Evolutionary conservation across 2,329 filamentous ascomycete species (phyloP), one percentile per base, ranked within the genome.

Genomic region (Juglanconis sp.): DNA sequence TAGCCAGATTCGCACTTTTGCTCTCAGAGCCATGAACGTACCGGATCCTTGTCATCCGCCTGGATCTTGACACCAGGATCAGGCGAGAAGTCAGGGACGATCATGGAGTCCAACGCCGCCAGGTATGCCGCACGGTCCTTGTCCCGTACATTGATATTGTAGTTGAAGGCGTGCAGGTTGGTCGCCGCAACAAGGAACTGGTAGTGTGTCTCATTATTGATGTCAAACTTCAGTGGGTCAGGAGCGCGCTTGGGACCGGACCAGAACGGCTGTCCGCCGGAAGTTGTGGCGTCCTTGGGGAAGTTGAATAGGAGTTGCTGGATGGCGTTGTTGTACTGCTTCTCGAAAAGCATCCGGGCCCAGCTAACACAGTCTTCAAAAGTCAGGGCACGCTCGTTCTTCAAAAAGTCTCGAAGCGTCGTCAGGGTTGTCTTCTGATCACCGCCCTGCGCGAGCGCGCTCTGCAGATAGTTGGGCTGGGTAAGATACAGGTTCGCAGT

Each of bases 341-440:
- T 92, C 81, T 99, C 95, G 65, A 99, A 99, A 68, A 96, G 85
- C 71, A 90, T 84, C 52, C 95, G 90, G 31, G 91, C 95, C 95
- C 95, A 99, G 66, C 91, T 87, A 69, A 99, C 92, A 72, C 95
- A 99, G 76, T 99, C 94, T 71, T 98, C 94, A 69, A 96, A 97
- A 32, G 86, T 93, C 61, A 92, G 80, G 4, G 95, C 94, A 73
- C 96, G 95, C 68, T 97, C 92, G 0, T 90, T 92, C 44, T 96
- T 93, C 56, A 99, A 81, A 73, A 89, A 97, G 70, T 96, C 92
- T 11, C 90, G 88, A 59, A 99, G 87, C 57, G 87, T 94, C 78
- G 98, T 92, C 46, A 99, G 74, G 1, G 93, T 96, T 65, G 92
- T 88, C 79, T 96, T 96, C 77, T 98, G 93, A 71, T 94, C 96